phyloP scores from a whole-genome alignment of 2,329 filamentous ascomycete genomes.

The Ascochyta viciae-villosae region DNA sequence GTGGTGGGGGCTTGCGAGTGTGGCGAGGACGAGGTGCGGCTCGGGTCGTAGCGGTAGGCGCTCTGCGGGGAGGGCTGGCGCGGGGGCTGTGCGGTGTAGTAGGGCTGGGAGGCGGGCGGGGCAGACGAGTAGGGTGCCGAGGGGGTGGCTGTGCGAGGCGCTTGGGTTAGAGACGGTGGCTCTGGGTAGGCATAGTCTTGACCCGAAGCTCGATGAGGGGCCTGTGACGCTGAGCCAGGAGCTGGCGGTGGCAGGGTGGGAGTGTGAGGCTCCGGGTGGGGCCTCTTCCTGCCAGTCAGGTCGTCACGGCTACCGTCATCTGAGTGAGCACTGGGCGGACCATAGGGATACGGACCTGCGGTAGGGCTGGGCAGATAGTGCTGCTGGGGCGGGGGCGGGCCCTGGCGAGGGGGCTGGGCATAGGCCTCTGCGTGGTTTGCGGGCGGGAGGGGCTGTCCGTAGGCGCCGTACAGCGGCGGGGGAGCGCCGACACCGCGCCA shows the following conservation, averaged over 20 bases:
- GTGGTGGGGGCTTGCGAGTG: slow-evolving; percentile 50
- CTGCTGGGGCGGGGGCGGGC: slow-evolving; percentile 6
- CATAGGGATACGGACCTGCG: slow-evolving; percentile 52
- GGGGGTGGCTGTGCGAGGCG: slow-evolving; percentile 55
- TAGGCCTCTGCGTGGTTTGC: slow-evolving; percentile 45
- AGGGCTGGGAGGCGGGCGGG: slow-evolving; percentile 48
- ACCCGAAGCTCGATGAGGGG: slow-evolving; percentile 45
- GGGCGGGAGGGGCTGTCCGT: slow-evolving; percentile 57
- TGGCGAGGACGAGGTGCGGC: slow-evolving; percentile 52
- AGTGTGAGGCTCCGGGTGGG: slow-evolving; percentile 58
- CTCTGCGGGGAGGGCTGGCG: slow-evolving; percentile 53
- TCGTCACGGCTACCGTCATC: slow-evolving; percentile 50
- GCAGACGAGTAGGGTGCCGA: slow-evolving; percentile 50
- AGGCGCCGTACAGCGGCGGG: slow-evolving; percentile 60
- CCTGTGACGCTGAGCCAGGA: slow-evolving; percentile 52
- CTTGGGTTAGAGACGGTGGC: slow-evolving; percentile 52
- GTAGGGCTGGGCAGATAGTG: slow-evolving; percentile 56
- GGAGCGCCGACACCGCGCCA: slow-evolving; percentile 57
- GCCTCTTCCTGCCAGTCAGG: slow-evolving; percentile 55
- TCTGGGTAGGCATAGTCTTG: slow-evolving; percentile 53
- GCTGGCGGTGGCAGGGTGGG: slow-evolving; percentile 58
- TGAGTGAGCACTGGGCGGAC: slow-evolving; percentile 45
- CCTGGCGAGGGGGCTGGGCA: slow-evolving; percentile 44
- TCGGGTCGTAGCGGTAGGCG: slow-evolving; percentile 52
- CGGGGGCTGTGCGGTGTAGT: slow-evolving; percentile 50